phyloP scores from a whole-genome alignment of 768 basidiomycete genomes.

The Myochromella boudieri region DNA sequence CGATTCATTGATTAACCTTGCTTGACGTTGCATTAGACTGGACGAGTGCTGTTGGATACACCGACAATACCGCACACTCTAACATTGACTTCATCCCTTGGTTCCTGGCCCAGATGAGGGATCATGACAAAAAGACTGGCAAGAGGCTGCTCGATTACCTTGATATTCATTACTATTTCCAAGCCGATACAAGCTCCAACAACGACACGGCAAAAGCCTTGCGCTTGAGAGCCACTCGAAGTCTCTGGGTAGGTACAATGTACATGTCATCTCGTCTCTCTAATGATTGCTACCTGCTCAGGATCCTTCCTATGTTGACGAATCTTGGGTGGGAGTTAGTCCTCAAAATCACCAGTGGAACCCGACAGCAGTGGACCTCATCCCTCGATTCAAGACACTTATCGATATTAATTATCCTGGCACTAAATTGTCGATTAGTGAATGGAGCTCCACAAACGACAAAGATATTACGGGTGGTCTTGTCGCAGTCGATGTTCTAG shows the following conservation, averaged over 20 bases:
- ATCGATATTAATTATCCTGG: slow-evolving; percentile 52
- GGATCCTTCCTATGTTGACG: slow-evolving; percentile 51
- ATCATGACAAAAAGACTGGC: slow-evolving; percentile 30
- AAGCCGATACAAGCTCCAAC: slow-evolving; percentile 51
- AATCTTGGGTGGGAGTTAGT: slow-evolving; percentile 48
- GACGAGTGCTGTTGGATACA: slow-evolving; percentile 48
- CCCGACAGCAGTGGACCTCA: slow-evolving; percentile 39
- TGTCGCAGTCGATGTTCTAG: slow-evolving; percentile 49
- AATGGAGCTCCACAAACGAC: slow-evolving; percentile 50
- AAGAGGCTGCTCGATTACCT: slow-evolving; percentile 53
- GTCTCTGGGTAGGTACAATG: slow-evolving; percentile 41
- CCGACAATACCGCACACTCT: slow-evolving; percentile 49
- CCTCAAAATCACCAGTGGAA: slow-evolving; percentile 50
- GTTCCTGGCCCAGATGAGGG: slow-evolving; percentile 52
- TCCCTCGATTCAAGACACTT: slow-evolving; percentile 51
- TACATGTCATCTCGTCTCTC: neutral
- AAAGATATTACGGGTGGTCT: slow-evolving; percentile 54
- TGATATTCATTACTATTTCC: slow-evolving; percentile 58
- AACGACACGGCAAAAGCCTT: slow-evolving; percentile 51
- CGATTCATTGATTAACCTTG: neutral
- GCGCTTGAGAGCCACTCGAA: slow-evolving; percentile 48
- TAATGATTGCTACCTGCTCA: slow-evolving; percentile 12
- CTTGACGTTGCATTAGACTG: slow-evolving; percentile 36
- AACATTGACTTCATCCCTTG: slow-evolving; percentile 57
- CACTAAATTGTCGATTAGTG: slow-evolving; percentile 53